These are phyloP conservation scores for Gossypium australe DNA, from an alignment of 345 rosid species.

Conservation along the genomic window DNA sequence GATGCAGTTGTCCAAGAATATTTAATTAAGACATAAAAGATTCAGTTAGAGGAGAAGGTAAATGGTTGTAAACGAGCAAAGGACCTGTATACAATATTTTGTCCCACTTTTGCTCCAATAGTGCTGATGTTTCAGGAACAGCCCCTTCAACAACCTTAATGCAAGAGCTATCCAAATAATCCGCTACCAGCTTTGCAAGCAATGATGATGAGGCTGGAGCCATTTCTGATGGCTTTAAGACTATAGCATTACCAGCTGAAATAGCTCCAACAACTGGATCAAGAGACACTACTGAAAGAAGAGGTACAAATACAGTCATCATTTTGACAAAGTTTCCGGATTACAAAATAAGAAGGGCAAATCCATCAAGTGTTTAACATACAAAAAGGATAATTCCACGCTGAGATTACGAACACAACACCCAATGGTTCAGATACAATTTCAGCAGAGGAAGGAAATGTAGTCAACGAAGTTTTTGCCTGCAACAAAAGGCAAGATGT, in stretches of 20 bases:
- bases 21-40: neutral
- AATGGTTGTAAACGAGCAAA: conserved; percentile 5
- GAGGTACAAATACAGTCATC: neutral
- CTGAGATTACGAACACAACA: conserved; percentile 79
- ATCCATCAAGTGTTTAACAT: conserved; percentile 26
- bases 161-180: conserved; percentile 64
- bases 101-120: conserved; percentile 95
- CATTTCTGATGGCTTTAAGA: conserved; percentile 89
- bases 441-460: conserved; percentile 92
- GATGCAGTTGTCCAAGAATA: neutral
- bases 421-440: conserved; percentile 90
- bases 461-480: conserved; percentile 74
- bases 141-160: conserved; percentile 84
- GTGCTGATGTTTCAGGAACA: conserved; percentile 62
- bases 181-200: conserved; percentile 52
- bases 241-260: conserved; percentile 87
- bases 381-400: conserved; percentile 96
- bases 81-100: conserved; percentile 95
- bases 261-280: conserved; percentile 96
- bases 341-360: neutral
- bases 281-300: conserved; percentile 63
- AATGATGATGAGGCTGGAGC: conserved; percentile 74
- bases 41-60: neutral
- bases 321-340: neutral
- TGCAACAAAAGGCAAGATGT: conserved; percentile 24